These are phyloP conservation scores for Phaeosphaeriaceae sp. DNA, from an alignment of 2,329 filamentous ascomycete species.

Conservation along the genomic window DNA sequence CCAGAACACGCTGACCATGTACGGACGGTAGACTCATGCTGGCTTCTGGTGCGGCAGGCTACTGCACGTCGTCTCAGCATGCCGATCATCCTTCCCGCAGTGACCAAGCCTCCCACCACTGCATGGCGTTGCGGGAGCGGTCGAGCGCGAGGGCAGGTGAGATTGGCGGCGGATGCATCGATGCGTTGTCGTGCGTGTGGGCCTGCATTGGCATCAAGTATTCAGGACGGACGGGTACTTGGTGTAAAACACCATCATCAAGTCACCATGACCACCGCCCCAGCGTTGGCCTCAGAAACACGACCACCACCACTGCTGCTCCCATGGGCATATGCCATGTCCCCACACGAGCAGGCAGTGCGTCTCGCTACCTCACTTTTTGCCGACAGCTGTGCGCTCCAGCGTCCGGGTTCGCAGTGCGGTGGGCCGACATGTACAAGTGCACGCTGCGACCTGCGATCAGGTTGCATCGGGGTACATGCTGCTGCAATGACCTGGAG, in stretches of 20 bases:
- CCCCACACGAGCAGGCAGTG: constrained; percentile 1
- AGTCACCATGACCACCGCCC: background rate
- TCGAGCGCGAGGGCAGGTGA: background rate
- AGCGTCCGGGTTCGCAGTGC: constrained; percentile 22
- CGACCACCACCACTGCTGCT: background rate
- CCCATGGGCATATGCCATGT: background rate
- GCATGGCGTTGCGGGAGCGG: background rate
- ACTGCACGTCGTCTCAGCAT: constrained; percentile 25
- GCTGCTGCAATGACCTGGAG: constrained; percentile 7
- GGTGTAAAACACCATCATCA: background rate
- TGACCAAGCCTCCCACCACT: background rate
- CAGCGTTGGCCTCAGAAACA: background rate
- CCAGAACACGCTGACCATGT: constrained; percentile 12
- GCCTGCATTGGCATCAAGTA: background rate
- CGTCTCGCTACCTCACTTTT: constrained; percentile 10
- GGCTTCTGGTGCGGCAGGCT: constrained; percentile 11
- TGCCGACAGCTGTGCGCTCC: constrained; percentile 23
- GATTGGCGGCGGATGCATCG: background rate
- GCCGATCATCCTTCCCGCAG: constrained; percentile 27
- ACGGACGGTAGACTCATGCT: background rate
- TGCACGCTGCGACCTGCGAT: constrained; percentile 10
- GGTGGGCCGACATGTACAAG: constrained; percentile 19
- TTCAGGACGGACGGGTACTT: background rate
- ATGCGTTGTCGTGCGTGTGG: background rate
- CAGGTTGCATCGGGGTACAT: constrained; percentile 15